A percentile compares a stretch with the other conserved stretches of the same genome.
Conservation (phyloP, 169 alveolate species). For the Ichthyophthirius multifiliis region DNA sequence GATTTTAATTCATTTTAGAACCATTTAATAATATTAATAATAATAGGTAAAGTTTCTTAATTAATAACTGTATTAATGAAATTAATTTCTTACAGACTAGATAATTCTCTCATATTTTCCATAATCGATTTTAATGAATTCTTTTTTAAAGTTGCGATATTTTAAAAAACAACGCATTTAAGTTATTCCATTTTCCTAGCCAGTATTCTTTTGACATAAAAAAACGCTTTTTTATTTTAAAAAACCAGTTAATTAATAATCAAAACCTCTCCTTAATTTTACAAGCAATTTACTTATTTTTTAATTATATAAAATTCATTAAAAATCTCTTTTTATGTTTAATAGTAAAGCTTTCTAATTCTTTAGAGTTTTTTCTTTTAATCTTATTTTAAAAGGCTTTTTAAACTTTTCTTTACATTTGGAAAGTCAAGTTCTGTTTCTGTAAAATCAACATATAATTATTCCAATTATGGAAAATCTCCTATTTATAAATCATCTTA, state of each 20-base stretch:
- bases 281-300: neutral
- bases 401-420: neutral
- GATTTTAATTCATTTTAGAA: neutral
- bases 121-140: neutral
- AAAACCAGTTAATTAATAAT: neutral
- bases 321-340: neutral
- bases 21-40: neutral
- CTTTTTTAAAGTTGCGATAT: neutral
- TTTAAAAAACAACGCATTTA: neutral
- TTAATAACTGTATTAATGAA: neutral
- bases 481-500: neutral
- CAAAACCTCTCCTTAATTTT: neutral
- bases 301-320: neutral
- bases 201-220: neutral
- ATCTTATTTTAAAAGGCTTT: neutral
- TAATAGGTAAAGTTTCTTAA: neutral
- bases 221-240: neutral
- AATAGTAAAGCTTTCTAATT: neutral
- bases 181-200: neutral
- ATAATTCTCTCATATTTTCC: neutral
- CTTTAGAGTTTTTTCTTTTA: neutral
- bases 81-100: neutral
- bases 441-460: neutral
- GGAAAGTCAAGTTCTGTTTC: neutral
- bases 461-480: neutral